Conservation (phyloP, 768 basidiomycete genomes). For the Leccinum disarticulatum region DNA sequence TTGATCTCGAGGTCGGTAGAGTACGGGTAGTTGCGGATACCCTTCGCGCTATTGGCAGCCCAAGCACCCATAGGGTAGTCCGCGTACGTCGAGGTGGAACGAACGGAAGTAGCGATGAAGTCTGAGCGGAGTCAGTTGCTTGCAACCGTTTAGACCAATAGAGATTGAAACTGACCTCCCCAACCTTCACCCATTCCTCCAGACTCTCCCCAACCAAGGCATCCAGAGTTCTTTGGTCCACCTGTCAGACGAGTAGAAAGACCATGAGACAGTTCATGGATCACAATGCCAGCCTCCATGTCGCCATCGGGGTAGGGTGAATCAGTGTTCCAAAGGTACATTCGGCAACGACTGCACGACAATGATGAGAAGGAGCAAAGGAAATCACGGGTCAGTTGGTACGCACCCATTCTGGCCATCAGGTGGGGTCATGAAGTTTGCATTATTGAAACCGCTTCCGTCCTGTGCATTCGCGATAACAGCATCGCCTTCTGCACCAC, state of each 20-base stretch:
- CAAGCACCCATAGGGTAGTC: conserved; percentile 94
- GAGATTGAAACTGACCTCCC: conserved; percentile 54
- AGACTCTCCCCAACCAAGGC: conserved; percentile 93
- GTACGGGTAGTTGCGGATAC: conserved; percentile 90
- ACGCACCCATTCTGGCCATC: conserved; percentile 74
- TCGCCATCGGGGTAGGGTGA: conserved; percentile 93
- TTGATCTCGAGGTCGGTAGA: conserved; percentile 76
- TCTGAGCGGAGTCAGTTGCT: conserved; percentile 38
- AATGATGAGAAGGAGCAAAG: neutral
- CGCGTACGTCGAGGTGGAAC: conserved; percentile 67
- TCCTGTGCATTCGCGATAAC: conserved; percentile 97
- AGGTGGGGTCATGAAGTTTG: conserved; percentile 87
- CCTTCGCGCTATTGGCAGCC: conserved; percentile 76
- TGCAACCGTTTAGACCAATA: neutral
- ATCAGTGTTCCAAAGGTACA: conserved; percentile 95
- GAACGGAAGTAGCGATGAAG: conserved; percentile 84
- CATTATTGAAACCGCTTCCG: conserved; percentile 89
- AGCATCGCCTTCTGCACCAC: conserved; percentile 83
- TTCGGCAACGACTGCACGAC: conserved; percentile 66
- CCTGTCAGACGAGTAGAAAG: conserved; percentile 93
- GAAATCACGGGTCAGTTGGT: neutral
- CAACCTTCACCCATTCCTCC: conserved; percentile 99
- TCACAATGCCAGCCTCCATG: conserved; percentile 94
- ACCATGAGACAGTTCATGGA: conserved; percentile 88
- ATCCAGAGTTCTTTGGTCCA: conserved; percentile 89